These are phyloP conservation scores for Fusarium sp. DNA, from an alignment of 2,329 filamentous ascomycete genomes.

Conservation along the genomic window DNA sequence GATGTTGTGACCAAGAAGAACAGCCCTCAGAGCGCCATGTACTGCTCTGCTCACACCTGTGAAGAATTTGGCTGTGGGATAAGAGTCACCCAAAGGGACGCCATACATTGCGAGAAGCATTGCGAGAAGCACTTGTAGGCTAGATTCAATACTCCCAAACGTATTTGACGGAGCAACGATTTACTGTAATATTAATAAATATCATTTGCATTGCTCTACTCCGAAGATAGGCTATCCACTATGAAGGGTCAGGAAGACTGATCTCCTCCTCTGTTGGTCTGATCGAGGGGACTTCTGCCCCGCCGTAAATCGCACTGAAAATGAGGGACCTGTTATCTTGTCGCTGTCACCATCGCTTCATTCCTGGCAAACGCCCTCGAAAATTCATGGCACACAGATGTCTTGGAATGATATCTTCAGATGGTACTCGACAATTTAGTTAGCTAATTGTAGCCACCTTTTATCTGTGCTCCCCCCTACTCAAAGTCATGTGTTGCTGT, in stretches of 20 bases:
- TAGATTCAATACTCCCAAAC: not conserved
- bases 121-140: not conserved
- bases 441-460: too few relatives aligned
- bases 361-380: too few relatives aligned
- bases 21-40: not conserved
- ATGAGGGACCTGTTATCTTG: not conserved
- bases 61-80: not conserved
- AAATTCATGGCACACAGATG: too few relatives aligned
- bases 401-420: too few relatives aligned
- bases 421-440: too few relatives aligned
- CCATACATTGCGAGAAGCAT: not conserved
- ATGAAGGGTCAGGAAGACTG: not conserved
- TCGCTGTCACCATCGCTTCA: not conserved
- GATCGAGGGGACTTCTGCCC: not conserved
- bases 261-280: not conserved
- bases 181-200: not conserved
- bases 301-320: not conserved
- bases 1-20: not conserved
- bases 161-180: accelerated
- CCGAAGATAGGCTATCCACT: not conserved
- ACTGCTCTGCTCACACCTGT: not conserved
- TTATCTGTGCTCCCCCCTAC: too few relatives aligned
- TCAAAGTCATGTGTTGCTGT: too few relatives aligned
- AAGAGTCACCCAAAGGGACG: not conserved
- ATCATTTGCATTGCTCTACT: not conserved